These are phyloP conservation scores for Chloromonas sp. DNA, from an alignment of 163 green algal genomes.

Conservation along the genomic window DNA sequence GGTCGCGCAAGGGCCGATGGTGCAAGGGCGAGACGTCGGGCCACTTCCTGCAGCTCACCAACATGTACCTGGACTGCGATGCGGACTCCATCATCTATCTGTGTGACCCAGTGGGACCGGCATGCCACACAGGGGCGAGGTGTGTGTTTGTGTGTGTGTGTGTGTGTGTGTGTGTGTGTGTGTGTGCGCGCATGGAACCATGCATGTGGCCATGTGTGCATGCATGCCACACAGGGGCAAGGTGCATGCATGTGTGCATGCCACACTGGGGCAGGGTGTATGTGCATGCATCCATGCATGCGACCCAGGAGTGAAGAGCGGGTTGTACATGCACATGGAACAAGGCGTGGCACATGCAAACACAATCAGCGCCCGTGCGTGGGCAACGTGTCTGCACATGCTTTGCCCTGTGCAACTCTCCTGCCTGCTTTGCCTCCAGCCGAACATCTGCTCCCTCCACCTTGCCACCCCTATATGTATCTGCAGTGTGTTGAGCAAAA, in stretches of 20 bases:
- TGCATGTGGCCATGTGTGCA: constrained; percentile 86
- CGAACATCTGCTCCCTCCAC: too few species aligned
- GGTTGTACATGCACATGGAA: too few species aligned
- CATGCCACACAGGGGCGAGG: constrained; percentile 87
- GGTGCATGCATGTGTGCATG: constrained; percentile 12
- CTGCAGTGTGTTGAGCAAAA: too few species aligned
- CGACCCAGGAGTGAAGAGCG: constrained; percentile 73
- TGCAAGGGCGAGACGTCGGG: constrained; percentile 97
- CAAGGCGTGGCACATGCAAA: too few species aligned
- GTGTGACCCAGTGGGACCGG: constrained; percentile 80
- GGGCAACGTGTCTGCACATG: too few species aligned
- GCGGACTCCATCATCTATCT: constrained; percentile 95
- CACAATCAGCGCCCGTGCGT: too few species aligned
- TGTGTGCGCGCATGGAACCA: constrained; percentile 63
- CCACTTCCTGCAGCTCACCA: constrained; percentile 83
- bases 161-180: background rate
- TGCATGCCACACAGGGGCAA: constrained; percentile 87
- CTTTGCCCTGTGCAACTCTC: too few species aligned
- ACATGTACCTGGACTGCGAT: constrained; percentile 84
- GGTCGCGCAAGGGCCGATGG: constrained; percentile 84
- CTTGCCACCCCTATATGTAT: too few species aligned
- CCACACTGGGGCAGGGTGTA: background rate
- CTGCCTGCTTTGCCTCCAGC: too few species aligned
- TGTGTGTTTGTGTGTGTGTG: constrained; percentile 11
- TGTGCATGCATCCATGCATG: constrained; percentile 90